Evolutionary conservation across 768 basidiomycete genomes (phyloP), one percentile per base, ranked within the genome.

Genomic region (Agaricus sinodeliciosus): DNA sequence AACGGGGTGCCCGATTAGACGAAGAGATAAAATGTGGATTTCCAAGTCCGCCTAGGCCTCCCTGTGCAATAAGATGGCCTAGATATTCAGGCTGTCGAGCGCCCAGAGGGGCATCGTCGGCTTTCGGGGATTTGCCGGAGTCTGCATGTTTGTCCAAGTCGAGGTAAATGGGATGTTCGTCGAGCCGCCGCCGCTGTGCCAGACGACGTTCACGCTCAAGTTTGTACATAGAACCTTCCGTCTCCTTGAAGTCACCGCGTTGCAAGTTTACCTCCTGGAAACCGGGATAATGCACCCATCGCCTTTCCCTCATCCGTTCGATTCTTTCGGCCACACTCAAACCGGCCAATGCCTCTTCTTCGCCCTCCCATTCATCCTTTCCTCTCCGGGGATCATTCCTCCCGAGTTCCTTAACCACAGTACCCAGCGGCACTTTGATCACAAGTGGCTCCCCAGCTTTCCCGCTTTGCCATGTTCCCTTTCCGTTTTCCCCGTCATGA

Each of bases 381-480:
- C 75, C 70, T 34, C 85, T 75, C 28, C 84, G 72, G 2, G 81
- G 78, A 57, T 91, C 89, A 42, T 80, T 79, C 43, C 76, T 74
- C 3, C 78, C 66, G 37, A 96, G 72, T 61, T 94, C 85, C 28
- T 81, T 79, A 4, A 97, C 85, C 50, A 97, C 81, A 1, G 95
- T 98, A 0, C 95, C 95, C 0, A 95, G 67, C 0, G 95, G 95
- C 0, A 98, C 93, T 43, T 77, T 75, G 54, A 98, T 78, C 44
- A 93, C 70, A 4, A 81, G 73, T 2, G 94, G 90, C 2, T 77
- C 64, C 0, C 84, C 91, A 50, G 78, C 77, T 58, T 78, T 80
- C 3, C 95, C 95, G 62, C 91, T 90, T 63, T 82, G 83, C 87
- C 89, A 94, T 1, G 86, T 84, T 0, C 95, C 95, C 55, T 82